These are phyloP conservation scores for Xylariaceae sp. DNA, from an alignment of 2,329 filamentous ascomycete genomes.

Conservation along the genomic window DNA sequence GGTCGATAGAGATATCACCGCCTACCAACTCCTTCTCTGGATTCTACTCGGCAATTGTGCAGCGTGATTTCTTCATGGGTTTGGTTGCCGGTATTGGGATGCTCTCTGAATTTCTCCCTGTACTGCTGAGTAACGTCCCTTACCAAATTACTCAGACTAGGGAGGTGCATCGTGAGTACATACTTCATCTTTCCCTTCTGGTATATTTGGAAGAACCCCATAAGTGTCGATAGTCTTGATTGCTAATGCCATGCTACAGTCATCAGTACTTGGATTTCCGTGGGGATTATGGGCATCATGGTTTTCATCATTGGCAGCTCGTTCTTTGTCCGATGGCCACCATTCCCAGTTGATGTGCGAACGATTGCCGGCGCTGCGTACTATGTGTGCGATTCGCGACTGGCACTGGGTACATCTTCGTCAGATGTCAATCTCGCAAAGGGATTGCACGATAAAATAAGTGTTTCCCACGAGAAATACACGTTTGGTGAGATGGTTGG, in stretches of 20 bases:
- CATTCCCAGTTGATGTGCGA: conserved; percentile 43
- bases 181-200: conserved; percentile 2
- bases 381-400: conserved; percentile 31
- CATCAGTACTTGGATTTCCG: conserved; percentile 33
- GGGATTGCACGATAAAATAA: too few species aligned
- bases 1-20: conserved; percentile 38
- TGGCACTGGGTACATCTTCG: conserved; percentile 5
- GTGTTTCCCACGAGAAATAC: conserved; percentile 2
- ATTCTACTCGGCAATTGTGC: conserved; percentile 34
- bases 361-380: conserved; percentile 43
- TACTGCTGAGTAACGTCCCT: conserved; percentile 46
- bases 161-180: conserved; percentile 37
- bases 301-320: conserved; percentile 35
- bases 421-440: conserved; percentile 3
- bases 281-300: conserved; percentile 40
- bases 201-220: too few species aligned
- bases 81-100: conserved; percentile 38
- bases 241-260: conserved; percentile 5
- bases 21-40: conserved; percentile 44
- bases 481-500: conserved; percentile 10
- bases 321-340: conserved; percentile 40
- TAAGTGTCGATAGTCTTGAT: conserved; percentile 1
- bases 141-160: conserved; percentile 42
- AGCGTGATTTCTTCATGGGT: conserved; percentile 35
- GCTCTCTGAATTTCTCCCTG: conserved; percentile 46